Percentiles rank a stretch among this genome's conserved stretches.
Evolutionary conservation across 2,329 filamentous ascomycete genomes (phyloP).

Genomic region (Eutypa lata): DNA sequence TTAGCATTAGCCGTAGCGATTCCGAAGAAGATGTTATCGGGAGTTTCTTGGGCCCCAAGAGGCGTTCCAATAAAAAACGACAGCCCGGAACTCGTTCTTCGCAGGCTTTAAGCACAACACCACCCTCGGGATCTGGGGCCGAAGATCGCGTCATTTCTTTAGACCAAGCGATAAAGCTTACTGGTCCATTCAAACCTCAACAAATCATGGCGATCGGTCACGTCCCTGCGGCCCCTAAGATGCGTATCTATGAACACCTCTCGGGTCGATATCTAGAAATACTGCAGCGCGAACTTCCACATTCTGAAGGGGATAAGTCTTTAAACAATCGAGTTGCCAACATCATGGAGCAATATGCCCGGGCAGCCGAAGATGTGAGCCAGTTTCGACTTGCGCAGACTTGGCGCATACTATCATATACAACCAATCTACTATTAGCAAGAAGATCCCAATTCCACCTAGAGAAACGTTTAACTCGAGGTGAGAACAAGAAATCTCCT

Average conservation of each 20-base stretch:
- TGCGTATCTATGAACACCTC: slow-evolving; percentile 53
- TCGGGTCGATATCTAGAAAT: slow-evolving; percentile 55
- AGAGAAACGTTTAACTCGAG: slow-evolving; percentile 41
- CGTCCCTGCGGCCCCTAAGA: slow-evolving; percentile 49
- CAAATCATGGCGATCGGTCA: slow-evolving; percentile 62
- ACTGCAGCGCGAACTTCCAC: slow-evolving; percentile 47
- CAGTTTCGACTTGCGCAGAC: slow-evolving; percentile 62
- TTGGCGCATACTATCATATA: slow-evolving; percentile 59
- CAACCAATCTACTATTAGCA: slow-evolving; percentile 50
- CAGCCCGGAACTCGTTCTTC: slow-evolving; percentile 41
- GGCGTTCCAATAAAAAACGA: slow-evolving; percentile 37
- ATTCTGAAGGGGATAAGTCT: slow-evolving; percentile 29
- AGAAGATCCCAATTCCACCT: slow-evolving; percentile 57
- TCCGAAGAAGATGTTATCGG: slow-evolving; percentile 63
- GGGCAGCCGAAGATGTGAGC: slow-evolving; percentile 53
- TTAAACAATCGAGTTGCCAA: slow-evolving; percentile 45
- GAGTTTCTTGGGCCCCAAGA: slow-evolving; percentile 53
- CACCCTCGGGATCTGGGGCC: slow-evolving; percentile 41
- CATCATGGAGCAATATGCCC: slow-evolving; percentile 56
- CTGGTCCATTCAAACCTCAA: slow-evolving; percentile 55
- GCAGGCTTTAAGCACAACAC: slow-evolving; percentile 51
- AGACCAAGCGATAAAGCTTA: slow-evolving; percentile 56
- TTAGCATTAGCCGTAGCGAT: slow-evolving; percentile 59
- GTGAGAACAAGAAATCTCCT: slow-evolving; percentile 10
- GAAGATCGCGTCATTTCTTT: slow-evolving; percentile 47